Conservation (phyloP, 495 filamentous ascomycete genomes). For the Xylaria grammica region DNA sequence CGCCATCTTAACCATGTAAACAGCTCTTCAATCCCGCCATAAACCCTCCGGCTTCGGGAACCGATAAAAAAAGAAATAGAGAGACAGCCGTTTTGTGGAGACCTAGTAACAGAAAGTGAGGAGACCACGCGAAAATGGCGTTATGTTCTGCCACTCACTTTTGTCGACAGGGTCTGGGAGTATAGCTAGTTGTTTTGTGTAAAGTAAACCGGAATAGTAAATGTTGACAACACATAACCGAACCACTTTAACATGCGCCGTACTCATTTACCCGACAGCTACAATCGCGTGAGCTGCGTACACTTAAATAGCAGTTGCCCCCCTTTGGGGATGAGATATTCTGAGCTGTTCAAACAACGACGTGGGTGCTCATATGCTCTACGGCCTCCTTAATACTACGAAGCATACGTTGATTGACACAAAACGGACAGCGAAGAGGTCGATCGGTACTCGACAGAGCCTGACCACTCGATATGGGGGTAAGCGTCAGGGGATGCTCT, state of each 20-base stretch:
- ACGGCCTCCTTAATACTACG: constrained; percentile 62
- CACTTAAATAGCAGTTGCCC: background rate
- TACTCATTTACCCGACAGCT: background rate
- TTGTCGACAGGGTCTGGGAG: too few relatives aligned
- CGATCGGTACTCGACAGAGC: constrained; percentile 51
- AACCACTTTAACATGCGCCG: background rate
- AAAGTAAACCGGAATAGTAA: too few relatives aligned
- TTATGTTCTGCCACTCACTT: background rate
- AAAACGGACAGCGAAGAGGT: constrained; percentile 61
- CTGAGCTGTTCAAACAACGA: constrained; percentile 49
- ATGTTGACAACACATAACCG: background rate
- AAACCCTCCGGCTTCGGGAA: background rate
- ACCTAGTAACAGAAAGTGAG: background rate
- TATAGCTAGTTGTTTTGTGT: background rate
- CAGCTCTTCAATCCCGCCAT: background rate
- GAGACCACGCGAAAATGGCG: background rate
- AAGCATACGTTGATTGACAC: constrained; percentile 62
- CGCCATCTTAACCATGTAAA: constrained; percentile 4
- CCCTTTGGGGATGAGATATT: background rate
- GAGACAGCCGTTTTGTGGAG: background rate
- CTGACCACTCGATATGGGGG: constrained; percentile 52
- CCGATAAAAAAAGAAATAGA: background rate
- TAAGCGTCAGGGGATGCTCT: constrained; percentile 48
- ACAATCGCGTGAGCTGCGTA: background rate
- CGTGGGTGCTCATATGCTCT: constrained; percentile 64